Evolutionary conservation across 352 stramenopile genomes (phyloP), one percentile per base, ranked within the genome.

Genomic region (Phytopythium kandeliae): DNA sequence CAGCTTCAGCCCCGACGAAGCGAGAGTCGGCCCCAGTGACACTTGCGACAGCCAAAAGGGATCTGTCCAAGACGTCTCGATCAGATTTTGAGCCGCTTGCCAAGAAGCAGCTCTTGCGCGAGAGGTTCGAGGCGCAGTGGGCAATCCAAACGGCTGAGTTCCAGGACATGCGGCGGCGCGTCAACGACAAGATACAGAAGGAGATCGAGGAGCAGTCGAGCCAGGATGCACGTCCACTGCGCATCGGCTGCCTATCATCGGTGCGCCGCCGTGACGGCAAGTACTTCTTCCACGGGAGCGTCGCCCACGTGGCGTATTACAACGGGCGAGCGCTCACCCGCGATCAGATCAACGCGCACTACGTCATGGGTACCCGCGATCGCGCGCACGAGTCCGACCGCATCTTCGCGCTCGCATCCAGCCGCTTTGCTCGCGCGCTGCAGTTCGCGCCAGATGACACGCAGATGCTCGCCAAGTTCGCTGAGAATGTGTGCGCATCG

Each of bases 221-320:
- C 21, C 65, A 86, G 43, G 68, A 84, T 26, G 51, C 55, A 8
- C 71, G 77, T 0, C 68, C 86, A 46, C 60, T 93, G 6, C 71
- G 85, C 7, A 87, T 97, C 21, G 89, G 86, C 0, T 89, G 75
- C 28, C 49, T 89, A 17, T 89, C 76, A 9, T 80, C 74, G 1
- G 66, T 70, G 8, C 66, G 69, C 9, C 75, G 74, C 5, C 67
- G 60, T 28, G 78, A 94, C 38, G 81, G 82, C 13, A 94, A 92
- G 34, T 74, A 89, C 48, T 96, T 90, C 60, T 96, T 96, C 56
- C 69, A 88, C 17, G 89, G 89, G 3, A 55, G 60, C 13, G 76
- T 96, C 25, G 82, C 83, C 17, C 86, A 96, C 47, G 79, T 97
- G 8, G 85, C 83, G 12, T 92, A 89, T 48, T 97, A 93, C 68